A percentile compares a stretch with the other conserved stretches of the same genome.
These are phyloP conservation scores for Helotiales sp. DNA, from an alignment of 2,329 filamentous ascomycete genomes.

Conservation along the genomic window DNA sequence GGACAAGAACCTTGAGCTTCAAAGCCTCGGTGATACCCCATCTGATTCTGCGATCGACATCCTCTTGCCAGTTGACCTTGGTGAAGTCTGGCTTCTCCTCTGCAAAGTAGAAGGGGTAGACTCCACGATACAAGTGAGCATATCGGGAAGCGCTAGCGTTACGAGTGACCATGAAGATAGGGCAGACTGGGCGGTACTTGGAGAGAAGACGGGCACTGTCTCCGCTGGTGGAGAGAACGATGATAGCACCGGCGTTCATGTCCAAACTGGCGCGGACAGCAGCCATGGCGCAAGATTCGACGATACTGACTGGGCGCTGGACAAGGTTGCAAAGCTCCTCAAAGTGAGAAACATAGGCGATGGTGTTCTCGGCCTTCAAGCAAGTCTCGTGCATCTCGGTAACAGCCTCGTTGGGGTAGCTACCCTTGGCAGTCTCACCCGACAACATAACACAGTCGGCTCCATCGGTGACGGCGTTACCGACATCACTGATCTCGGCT, in stretches of 20 bases:
- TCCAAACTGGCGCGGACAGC: conserved; percentile 95
- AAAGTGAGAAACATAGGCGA: conserved; percentile 95
- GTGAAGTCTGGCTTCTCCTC: conserved; percentile 94
- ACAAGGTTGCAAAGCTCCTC: conserved; percentile 89
- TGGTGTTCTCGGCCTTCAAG: conserved; percentile 94
- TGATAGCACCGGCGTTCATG: conserved; percentile 93
- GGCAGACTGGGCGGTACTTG: conserved; percentile 98
- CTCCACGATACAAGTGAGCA: conserved; percentile 93
- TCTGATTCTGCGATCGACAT: conserved; percentile 96
- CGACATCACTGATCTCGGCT: conserved; percentile 97
- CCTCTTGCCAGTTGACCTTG: conserved; percentile 95
- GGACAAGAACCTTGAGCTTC: conserved; percentile 75
- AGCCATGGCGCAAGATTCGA: conserved; percentile 96
- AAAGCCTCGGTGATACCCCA: conserved; percentile 92
- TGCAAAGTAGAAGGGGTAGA: conserved; percentile 95
- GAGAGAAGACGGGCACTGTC: conserved; percentile 93
- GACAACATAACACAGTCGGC: conserved; percentile 99
- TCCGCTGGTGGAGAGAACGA: conserved; percentile 94
- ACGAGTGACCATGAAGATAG: conserved; percentile 98
- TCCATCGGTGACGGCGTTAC: conserved; percentile 96
- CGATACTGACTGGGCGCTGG: conserved; percentile 81
- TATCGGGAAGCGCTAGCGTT: conserved; percentile 84
- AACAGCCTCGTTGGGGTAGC: conserved; percentile 90
- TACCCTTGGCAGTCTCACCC: conserved; percentile 97
- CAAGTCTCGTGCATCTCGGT: conserved; percentile 99